phyloP scores from a whole-genome alignment of 2,329 filamentous ascomycete species.

The Alternaria hordeiaustralica region DNA sequence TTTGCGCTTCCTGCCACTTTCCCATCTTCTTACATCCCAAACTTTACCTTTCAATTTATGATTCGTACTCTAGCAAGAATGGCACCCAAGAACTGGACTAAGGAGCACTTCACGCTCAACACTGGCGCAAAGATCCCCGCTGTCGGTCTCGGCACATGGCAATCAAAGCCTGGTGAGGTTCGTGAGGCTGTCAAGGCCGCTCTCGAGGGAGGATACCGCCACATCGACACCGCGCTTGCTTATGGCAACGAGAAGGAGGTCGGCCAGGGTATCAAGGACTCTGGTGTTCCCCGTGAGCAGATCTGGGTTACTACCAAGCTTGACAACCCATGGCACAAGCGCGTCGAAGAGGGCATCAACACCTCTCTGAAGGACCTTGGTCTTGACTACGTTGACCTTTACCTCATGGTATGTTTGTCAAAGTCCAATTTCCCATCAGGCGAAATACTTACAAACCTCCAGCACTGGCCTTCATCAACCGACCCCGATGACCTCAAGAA shows the following conservation, averaged over 20 bases:
- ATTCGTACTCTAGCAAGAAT: constrained; percentile 38
- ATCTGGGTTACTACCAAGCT: constrained; percentile 85
- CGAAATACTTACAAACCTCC: constrained; percentile 1
- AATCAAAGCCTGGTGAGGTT: constrained; percentile 73
- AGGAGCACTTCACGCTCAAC: constrained; percentile 46
- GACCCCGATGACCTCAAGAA: constrained; percentile 69
- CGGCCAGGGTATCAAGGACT: constrained; percentile 72
- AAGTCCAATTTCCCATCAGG: background rate
- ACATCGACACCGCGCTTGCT: constrained; percentile 77
- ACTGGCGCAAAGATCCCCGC: constrained; percentile 78
- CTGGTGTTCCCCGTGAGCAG: constrained; percentile 68
- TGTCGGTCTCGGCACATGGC: constrained; percentile 80
- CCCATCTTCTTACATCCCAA: constrained; percentile 7
- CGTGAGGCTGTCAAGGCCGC: constrained; percentile 73
- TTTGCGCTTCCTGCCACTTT: constrained; percentile 1
- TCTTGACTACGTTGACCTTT: constrained; percentile 72
- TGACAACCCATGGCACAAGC: constrained; percentile 75
- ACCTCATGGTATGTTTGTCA: constrained; percentile 60
- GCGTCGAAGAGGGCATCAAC: constrained; percentile 65
- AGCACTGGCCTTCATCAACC: constrained; percentile 69
- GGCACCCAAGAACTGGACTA: constrained; percentile 45
- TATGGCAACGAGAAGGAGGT: constrained; percentile 82
- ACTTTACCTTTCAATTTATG: constrained; percentile 21
- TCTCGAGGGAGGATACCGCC: constrained; percentile 72
- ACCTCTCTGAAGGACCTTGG: constrained; percentile 68